Evolutionary conservation across 2,329 filamentous ascomycete species (phyloP), one percentile per base, ranked within the genome.

Genomic region (Penicillium sp.): DNA sequence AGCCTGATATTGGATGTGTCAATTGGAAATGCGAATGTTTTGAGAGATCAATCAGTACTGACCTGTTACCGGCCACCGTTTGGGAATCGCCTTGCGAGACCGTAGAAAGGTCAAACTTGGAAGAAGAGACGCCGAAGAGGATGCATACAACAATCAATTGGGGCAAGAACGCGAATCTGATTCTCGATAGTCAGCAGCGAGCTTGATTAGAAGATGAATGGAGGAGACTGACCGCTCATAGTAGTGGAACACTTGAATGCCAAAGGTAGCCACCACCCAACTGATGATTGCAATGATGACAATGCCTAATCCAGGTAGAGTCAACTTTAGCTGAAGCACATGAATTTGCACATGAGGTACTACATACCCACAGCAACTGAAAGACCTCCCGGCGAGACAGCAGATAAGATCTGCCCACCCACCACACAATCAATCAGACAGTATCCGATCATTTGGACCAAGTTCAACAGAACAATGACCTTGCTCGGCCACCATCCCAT

Each of bases 401-500:
- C 88, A 4, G 85, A 88, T 1, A 91, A 76, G 28, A 90, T 89
- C 70, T 90, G 88, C 0, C 89, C 89, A 1, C 85, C 85, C 16
- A 91, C 81, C 6, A 90, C 86, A 37, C 83, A 86, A 71, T 88
- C 85, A 61, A 90, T 85, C 70, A 89, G 76, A 19, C 81, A 79
- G 66, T 89, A 89, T 8, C 86, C 86, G 2, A 88, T 78, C 69
- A 89, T 79, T 25, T 87, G 82, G 48, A 89, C 82, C 51, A 89
- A 77, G 68, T 88, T 89, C 59, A 89, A 76, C 25, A 89, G 68
- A 14, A 87, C 85, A 37, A 88, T 82, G 7, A 89, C 73, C 72
- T 88, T 89, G 55, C 83, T 83, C 0, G 86, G 86, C 80, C 84
- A 89, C 84, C 85, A 89, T 6, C 87, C 87, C 82, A 88, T 88